Conservation (phyloP, 208 protist species). For the Leishmania gerbilli region DNA sequence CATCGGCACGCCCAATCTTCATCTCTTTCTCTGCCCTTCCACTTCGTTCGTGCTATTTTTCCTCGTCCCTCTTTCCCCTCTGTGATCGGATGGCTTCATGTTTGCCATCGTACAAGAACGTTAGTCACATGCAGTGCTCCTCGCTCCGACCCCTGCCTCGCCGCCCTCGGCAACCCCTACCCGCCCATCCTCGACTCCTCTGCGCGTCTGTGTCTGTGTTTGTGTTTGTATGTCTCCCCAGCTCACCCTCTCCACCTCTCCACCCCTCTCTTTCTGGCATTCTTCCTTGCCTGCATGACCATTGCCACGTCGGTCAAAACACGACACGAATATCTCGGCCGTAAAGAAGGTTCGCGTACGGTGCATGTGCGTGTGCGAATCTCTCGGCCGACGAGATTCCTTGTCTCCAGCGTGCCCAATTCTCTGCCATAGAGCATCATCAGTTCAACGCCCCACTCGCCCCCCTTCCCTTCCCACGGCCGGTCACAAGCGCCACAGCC, state of each 20-base stretch:
- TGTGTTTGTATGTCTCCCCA: background rate
- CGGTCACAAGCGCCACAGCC: background rate
- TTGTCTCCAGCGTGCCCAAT: background rate
- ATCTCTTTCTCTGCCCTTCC: background rate
- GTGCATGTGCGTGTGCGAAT: too few species aligned
- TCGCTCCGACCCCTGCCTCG: background rate
- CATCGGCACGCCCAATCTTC: background rate
- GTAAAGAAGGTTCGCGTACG: background rate
- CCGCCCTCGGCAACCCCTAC: background rate
- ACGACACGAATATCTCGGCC: background rate
- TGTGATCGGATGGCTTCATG: background rate
- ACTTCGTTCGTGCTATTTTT: too few species aligned
- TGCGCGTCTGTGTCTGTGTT: background rate
- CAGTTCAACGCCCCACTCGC: too few species aligned
- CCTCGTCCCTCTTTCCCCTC: background rate
- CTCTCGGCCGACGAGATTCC: background rate
- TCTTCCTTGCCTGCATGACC: background rate
- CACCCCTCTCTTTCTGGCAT: background rate
- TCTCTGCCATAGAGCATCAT: background rate
- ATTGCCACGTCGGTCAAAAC: background rate
- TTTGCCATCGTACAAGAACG: background rate
- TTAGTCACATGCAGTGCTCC: background rate
- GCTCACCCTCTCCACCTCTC: background rate
- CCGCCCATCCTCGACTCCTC: background rate
- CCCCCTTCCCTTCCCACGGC: too few species aligned